A percentile compares a stretch with the other conserved stretches of the same genome.
These are phyloP conservation scores for Peronosclerospora sorghi DNA, from an alignment of 352 stramenopile genomes.

Conservation along the genomic window DNA sequence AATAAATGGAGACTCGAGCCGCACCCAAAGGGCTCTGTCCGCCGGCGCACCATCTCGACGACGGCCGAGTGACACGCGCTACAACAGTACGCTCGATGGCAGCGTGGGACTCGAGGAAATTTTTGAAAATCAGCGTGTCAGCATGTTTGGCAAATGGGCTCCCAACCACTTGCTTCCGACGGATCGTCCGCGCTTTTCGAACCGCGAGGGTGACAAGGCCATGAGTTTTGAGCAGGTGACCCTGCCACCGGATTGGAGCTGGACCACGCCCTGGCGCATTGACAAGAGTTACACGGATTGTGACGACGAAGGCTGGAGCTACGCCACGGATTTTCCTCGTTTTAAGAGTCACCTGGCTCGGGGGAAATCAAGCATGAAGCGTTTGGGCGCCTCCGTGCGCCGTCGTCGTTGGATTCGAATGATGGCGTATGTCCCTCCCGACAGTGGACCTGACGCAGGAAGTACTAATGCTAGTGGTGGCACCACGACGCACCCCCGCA, in stretches of 20 bases:
- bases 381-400: too few species aligned
- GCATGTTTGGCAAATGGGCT: slow-evolving; percentile 84
- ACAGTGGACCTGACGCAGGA: slow-evolving; percentile 14
- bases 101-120: slow-evolving; percentile 78
- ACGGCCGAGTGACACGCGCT: slow-evolving; percentile 30
- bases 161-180: too few species aligned
- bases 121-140: slow-evolving; percentile 83
- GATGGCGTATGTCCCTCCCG: slow-evolving; percentile 65
- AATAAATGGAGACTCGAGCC: neutral
- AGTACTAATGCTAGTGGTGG: slow-evolving; percentile 1
- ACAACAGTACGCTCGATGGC: slow-evolving; percentile 60
- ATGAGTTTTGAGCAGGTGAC: too few species aligned
- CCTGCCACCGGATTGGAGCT: slow-evolving; percentile 68
- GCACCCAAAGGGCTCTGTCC: slow-evolving; percentile 10
- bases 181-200: slow-evolving; percentile 70
- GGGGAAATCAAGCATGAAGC: slow-evolving; percentile 74
- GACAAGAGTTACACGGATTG: slow-evolving; percentile 85
- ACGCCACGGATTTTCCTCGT: too few species aligned
- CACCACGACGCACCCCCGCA: slow-evolving; percentile 2
- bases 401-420: too few species aligned
- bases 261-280: slow-evolving; percentile 78
- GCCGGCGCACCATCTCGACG: slow-evolving; percentile 6
- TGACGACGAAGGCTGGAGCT: slow-evolving; percentile 80
- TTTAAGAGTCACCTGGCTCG: slow-evolving; percentile 76
- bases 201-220: slow-evolving; percentile 63